Base-by-base conservation (phyloP, 2,329 filamentous ascomycete genomes). In the Aspergillus fumigatiaffinis region DNA sequence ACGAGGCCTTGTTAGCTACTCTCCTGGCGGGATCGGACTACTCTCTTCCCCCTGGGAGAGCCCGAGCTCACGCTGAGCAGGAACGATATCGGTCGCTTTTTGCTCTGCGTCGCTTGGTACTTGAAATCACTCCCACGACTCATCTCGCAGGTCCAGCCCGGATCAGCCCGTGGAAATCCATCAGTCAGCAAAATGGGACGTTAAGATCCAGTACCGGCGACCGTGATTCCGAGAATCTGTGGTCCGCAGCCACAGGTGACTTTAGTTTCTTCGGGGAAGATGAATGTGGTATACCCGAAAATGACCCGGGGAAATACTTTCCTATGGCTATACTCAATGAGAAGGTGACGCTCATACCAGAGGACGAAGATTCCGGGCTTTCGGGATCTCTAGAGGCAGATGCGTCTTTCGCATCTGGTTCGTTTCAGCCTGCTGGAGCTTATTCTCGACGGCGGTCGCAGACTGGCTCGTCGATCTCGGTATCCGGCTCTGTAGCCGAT, bases 191-290 rank as follows among this genome's bases (percentile, higher is more conserved):
- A 69, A 75, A 77, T 42, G 76, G 75, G 48, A 72, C 73, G 8
- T 79, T 76, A 6, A 81, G 79, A 59, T 85, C 83, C 6, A 80
- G 81, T 29, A 86, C 83, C 0, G 82, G 84, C 50, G 84, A 87
- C 60, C 71, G 75, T 8, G 84, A 87, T 63, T 82, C 80, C 4
- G 84, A 86, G 65, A 78, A 79, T 3, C 76, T 87, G 10, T 86
- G 84, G 84, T 76, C 79, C 51, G 84, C 84, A 8, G 82, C 84
- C 3, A 75, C 79, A 55, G 76, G 81, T 52, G 84, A 87, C 64
- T 87, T 87, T 60, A 84, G 81, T 28, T 85, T 85, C 69, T 87
- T 87, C 57, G 79, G 76, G 1, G 82, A 84, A 42, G 81, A 81
- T 50, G 83, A 85, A 63, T 83, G 82, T 58, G 73, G 80, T 10